Evolutionary conservation across 73 alveolate species (phyloP).

Genomic region (Breviolum minutum): DNA sequence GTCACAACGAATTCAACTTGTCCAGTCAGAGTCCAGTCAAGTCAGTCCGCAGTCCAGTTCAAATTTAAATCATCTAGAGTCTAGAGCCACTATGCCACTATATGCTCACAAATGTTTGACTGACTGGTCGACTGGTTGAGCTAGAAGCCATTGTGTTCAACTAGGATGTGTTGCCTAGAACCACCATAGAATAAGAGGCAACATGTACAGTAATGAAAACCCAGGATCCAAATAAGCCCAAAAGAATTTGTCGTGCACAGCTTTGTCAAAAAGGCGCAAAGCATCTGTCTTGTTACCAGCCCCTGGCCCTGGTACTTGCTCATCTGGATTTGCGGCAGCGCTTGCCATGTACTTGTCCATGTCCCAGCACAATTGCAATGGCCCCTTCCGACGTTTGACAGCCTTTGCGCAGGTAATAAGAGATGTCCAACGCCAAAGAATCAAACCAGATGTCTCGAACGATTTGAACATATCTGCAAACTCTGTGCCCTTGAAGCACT

Average conservation of each 20-base stretch:
- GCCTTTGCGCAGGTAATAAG: background rate
- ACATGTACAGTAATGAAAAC: no score
- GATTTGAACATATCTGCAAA: background rate
- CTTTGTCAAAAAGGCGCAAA: background rate
- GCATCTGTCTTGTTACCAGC: background rate
- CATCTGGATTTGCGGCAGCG: background rate
- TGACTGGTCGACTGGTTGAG: no score
- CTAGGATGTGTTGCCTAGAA: no score
- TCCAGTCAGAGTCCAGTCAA: no score
- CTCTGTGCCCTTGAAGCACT: background rate
- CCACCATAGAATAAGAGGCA: no score
- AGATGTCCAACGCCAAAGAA: background rate
- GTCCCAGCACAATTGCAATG: background rate
- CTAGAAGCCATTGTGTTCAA: no score
- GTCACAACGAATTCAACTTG: no score
- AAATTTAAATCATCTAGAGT: no score
- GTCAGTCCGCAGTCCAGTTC: no score
- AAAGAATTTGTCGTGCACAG: background rate
- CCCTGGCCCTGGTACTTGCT: background rate
- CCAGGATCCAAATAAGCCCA: background rate
- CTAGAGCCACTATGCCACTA: no score
- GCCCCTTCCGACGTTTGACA: background rate
- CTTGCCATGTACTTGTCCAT: background rate
- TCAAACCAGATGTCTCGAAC: background rate
- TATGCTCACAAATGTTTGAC: no score